Base-by-base conservation (phyloP, 306 rosid genomes). In the Astragalus glycyphyllos region DNA sequence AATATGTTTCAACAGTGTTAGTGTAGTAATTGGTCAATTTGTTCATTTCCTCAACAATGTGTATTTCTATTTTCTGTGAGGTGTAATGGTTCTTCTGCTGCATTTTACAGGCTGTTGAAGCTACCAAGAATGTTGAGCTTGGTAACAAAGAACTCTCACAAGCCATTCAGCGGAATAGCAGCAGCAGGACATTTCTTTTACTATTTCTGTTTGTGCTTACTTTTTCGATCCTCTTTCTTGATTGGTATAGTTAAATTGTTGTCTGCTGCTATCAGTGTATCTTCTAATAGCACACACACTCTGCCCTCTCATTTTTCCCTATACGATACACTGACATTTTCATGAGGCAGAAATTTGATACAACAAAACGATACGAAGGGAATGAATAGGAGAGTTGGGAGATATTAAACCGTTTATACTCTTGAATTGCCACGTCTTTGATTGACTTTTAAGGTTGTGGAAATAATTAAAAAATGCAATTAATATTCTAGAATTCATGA, bases 131-230 rank as follows among this genome's bases (percentile, higher is more conserved):
- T 50, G 97, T 91, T 59, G 92, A 90, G 76, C 86, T 94, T 34
- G 99, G 99, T 32, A 94, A 94, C 89, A 94, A 84, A 76, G 97
- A 94, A 78, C 90, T 94, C 48, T 77, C 96, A 44, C 91, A 94
- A 75, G 97, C 99, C 59, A 83, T 94, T 81, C 86, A 83, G 75
- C 59, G 97, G 80, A 94, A 90, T 79, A 20, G 83, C 77, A 77
- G 97, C 80, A 90, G 97, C 87, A 81, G 98, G 81, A 94, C 97
- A 58, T 94, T 89, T 79, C 96, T 94, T 75, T 35, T 94, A 56
- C 96, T 94, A 34, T 90, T 94, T 79, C 79, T 94, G 4, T 87
- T 90, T 85, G 97, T 87, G 55, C 89, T 90, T 62, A 91, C 92
- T 2, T 89, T 94, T 80, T 91, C 97, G 2, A 45, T 91, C 72